These are phyloP conservation scores for Paecilomyces sp. DNA, from an alignment of 2,329 filamentous ascomycete species.

Conservation along the genomic window DNA sequence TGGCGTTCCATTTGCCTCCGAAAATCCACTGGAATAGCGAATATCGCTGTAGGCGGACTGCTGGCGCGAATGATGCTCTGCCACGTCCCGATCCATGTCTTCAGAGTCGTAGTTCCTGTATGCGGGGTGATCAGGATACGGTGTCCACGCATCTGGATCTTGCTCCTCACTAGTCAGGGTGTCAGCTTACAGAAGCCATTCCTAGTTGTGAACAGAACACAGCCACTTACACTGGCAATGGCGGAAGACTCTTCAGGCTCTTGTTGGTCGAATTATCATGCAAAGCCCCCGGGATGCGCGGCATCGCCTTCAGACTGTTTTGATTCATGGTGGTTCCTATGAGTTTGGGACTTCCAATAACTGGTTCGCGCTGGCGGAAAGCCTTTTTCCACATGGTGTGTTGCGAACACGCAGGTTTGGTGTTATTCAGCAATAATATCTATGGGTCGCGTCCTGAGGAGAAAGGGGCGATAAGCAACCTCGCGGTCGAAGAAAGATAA, in stretches of 20 bases:
- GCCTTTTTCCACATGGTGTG: slow-evolving; percentile 49
- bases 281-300: slow-evolving; percentile 25
- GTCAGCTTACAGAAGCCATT: background rate
- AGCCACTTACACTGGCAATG: slow-evolving; percentile 31
- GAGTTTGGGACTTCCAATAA: slow-evolving; percentile 39
- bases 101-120: background rate
- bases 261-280: slow-evolving; percentile 16
- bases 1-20: slow-evolving; percentile 3
- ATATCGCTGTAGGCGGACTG: background rate
- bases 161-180: slow-evolving; percentile 9
- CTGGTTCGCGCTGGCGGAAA: slow-evolving; percentile 38
- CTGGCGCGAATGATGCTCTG: slow-evolving; percentile 7
- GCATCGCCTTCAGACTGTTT: slow-evolving; percentile 33
- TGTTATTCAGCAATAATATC: background rate
- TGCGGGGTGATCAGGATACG: slow-evolving; percentile 55
- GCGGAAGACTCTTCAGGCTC: slow-evolving; percentile 26
- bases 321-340: slow-evolving; percentile 41
- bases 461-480: background rate
- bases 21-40: slow-evolving; percentile 6
- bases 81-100: slow-evolving; percentile 23
- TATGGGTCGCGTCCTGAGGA: background rate
- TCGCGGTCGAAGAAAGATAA: background rate
- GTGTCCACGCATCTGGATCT: slow-evolving; percentile 27
- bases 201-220: background rate
- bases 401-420: background rate